Conservation (phyloP, 306 rosid species). For the Cucumis sativus region Cucumber_9930_V3 NC_026656.2:20166001-20166500, state of each 20-base stretch:
- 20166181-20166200: slow-evolving; percentile 59
- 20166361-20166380: slow-evolving; percentile 40
- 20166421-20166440: slow-evolving; percentile 96
- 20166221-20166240: slow-evolving; percentile 75
- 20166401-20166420: slow-evolving; percentile 95
- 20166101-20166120: slow-evolving; percentile 24
- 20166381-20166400: slow-evolving; percentile 98
- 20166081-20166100: slow-evolving; percentile 28
- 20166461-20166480: slow-evolving; percentile 70
- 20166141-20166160: slow-evolving; percentile 38
- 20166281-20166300: neutral
- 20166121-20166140: slow-evolving; percentile 30
- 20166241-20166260: slow-evolving; percentile 95
- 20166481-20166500: slow-evolving; percentile 74
- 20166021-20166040: neutral
- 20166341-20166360: neutral
- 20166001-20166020: neutral
- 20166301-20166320: neutral
- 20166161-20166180: slow-evolving; percentile 53
- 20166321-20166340: neutral
- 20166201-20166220: slow-evolving; percentile 80
- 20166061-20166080: slow-evolving; percentile 29
- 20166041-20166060: slow-evolving; percentile 26
- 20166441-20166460: slow-evolving; percentile 94
- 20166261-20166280: slow-evolving; percentile 67